Conservation (phyloP, 2,329 filamentous ascomycete genomes). For the Boeremia exigua region DNA sequence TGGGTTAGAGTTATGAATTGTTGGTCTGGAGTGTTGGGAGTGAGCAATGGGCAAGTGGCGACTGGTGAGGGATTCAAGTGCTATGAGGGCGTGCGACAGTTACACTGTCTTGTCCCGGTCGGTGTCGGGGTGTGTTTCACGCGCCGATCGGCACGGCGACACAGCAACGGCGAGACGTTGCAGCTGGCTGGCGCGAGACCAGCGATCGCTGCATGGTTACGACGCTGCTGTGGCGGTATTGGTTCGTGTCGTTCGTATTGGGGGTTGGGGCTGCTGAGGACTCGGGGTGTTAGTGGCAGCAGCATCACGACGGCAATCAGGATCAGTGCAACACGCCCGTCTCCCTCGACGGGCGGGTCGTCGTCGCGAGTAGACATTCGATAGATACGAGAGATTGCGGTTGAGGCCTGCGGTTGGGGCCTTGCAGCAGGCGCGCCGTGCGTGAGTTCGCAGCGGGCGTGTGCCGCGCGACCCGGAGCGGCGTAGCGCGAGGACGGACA, state of each 20-base stretch:
- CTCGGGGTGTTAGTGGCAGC: neutral
- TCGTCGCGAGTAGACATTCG: constrained; percentile 8
- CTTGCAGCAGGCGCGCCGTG: constrained; percentile 6
- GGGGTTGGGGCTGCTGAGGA: constrained; percentile 1
- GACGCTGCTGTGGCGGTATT: constrained; percentile 1
- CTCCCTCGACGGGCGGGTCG: no score
- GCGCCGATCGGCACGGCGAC: constrained; percentile 4
- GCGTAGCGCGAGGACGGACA: no score
- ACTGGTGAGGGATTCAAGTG: no score
- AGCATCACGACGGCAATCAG: neutral
- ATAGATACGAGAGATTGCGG: constrained; percentile 14
- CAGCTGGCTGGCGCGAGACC: no score
- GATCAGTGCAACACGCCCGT: neutral
- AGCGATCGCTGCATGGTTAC: neutral
- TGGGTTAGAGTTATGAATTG: no score
- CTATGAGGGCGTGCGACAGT: no score
- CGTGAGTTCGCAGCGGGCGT: neutral
- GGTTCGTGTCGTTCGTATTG: neutral
- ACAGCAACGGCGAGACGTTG: neutral
- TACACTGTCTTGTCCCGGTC: no score
- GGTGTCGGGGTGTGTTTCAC: no score
- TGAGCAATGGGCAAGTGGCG: no score
- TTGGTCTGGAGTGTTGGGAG: no score
- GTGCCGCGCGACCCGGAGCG: constrained; percentile 10
- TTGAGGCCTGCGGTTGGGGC: constrained; percentile 10